A percentile compares a stretch with the other conserved stretches of the same genome.
Conservation (phyloP, 257 asterid species). For the Ophiorrhiza pumila region DNA sequence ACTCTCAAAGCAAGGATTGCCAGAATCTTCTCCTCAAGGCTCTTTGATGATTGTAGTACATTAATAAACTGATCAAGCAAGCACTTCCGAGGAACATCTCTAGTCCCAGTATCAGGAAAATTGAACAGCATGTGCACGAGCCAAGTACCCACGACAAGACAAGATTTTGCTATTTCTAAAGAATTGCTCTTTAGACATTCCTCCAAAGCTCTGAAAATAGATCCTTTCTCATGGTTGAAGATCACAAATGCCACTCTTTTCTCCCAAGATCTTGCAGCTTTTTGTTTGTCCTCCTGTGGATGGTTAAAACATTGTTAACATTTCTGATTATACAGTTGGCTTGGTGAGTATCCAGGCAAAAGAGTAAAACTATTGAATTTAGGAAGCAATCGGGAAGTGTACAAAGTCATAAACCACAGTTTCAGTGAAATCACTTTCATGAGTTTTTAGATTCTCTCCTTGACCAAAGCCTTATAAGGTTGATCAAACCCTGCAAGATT, state of each 20-base stretch:
- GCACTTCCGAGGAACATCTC: constrained; percentile 56
- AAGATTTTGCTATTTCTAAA: too few species aligned
- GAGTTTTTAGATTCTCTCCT: constrained; percentile 32
- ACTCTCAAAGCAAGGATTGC: too few species aligned
- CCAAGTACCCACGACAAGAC: too few species aligned
- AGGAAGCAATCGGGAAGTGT: background rate
- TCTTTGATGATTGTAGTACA: constrained; percentile 67
- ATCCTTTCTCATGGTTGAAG: too few species aligned
- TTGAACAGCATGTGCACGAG: too few species aligned
- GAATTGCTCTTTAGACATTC: too few species aligned
- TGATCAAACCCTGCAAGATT: constrained; percentile 56
- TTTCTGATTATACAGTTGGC: background rate
- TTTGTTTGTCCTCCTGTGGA: constrained; percentile 57
- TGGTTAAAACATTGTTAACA: background rate
- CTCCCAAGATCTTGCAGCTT: too few species aligned
- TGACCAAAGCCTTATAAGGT: constrained; percentile 32
- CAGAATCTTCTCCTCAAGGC: constrained; percentile 70
- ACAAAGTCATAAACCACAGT: constrained; percentile 32
- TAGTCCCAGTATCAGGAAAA: constrained; percentile 53
- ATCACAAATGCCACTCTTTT: too few species aligned
- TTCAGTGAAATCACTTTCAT: constrained; percentile 34
- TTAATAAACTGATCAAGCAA: constrained; percentile 65
- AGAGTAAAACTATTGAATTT: background rate
- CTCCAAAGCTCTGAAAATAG: too few species aligned
- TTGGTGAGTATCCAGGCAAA: background rate